Base-by-base conservation (phyloP, 495 filamentous ascomycete species). In the Penicillium riverlandense region DNA sequence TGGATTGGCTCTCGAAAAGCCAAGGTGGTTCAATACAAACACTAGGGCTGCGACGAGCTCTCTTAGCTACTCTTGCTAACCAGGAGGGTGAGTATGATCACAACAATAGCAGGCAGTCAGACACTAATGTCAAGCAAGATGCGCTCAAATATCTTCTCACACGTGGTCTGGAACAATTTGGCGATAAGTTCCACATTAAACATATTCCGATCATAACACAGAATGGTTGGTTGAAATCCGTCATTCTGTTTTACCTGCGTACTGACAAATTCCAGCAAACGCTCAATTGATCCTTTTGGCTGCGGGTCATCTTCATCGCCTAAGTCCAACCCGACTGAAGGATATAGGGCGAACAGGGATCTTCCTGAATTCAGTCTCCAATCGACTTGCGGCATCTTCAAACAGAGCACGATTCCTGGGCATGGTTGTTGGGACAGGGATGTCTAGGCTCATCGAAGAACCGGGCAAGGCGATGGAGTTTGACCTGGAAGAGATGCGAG, bases 171-270 rank as follows among this genome's bases (percentile, higher is more conserved):
- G 65, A 67, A 38, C 75, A 85, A 31, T 95, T 96, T 57, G 86
- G 84, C 9, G 90, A 97, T 51, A 80, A 86, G 41, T 69, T 96
- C 31, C 90, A 84, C 54, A 89, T 96, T 52, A 86, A 82, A 45
- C 88, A 96, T 59, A 79, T 83, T 6, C 83, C 89, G 2, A 77
- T 85, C 14, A 57, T 88, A 30, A 82, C 87, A 49, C 92, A 99
- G 74, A 88, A 96, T 77, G 86, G 88, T 86, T 54, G 44, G 63
- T 63, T 32, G 10, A 35, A 40, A 4, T 28, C 13, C n/a, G 31
- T 8, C 7, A 37, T 31, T 6, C 8, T 35, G 7, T 34, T 35
- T 11, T n/a, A 27, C 16, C 14, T 12, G 4, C 11, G 28, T 15
- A 41, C 62, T 73, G 37, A 75, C 45, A 36, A 35, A 2, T 29